Evolutionary conservation across 345 rosid genomes (phyloP).

Genomic region (Aethionema arabicum): DNA sequence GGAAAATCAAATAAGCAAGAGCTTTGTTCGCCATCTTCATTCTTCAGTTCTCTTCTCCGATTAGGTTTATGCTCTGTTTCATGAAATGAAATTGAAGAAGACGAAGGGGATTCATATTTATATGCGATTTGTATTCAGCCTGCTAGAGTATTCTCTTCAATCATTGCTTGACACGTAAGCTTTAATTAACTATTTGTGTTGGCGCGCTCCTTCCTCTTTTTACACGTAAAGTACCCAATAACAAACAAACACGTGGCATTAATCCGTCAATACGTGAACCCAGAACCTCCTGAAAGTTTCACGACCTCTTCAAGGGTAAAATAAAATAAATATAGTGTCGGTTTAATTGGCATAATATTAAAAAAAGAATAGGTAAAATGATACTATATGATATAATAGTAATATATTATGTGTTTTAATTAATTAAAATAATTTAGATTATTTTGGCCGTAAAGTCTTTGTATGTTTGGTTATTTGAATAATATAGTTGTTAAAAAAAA

Average conservation of each 20-base stretch:
- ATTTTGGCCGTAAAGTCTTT: too few species aligned
- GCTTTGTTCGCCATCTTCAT: constrained; percentile 35
- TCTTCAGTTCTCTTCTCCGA: constrained; percentile 1
- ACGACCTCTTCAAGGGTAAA: constrained; percentile 10
- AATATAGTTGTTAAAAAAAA: too few species aligned
- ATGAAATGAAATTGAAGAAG: neutral
- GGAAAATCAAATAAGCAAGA: constrained; percentile 22
- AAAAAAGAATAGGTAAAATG: too few species aligned
- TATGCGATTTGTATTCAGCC: neutral
- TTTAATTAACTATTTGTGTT: neutral
- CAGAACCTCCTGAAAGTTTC: neutral
- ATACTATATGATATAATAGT: too few species aligned
- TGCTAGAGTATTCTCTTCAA: constrained; percentile 34
- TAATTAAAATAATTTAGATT: too few species aligned
- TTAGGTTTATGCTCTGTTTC: neutral
- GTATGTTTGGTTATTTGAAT: too few species aligned
- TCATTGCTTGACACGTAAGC: constrained; percentile 25
- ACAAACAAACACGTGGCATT: constrained; percentile 15
- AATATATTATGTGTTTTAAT: too few species aligned
- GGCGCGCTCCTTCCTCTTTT: constrained; percentile 15
- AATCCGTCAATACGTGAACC: constrained; percentile 1
- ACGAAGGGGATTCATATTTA: constrained; percentile 1
- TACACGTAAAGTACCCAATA: constrained; percentile 25
- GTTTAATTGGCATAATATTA: too few species aligned
- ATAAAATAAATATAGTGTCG: too few species aligned